Evolutionary conservation across 2,329 filamentous ascomycete genomes (phyloP).

Genomic region (Teratosphaeria pseudoeucalypti): DNA sequence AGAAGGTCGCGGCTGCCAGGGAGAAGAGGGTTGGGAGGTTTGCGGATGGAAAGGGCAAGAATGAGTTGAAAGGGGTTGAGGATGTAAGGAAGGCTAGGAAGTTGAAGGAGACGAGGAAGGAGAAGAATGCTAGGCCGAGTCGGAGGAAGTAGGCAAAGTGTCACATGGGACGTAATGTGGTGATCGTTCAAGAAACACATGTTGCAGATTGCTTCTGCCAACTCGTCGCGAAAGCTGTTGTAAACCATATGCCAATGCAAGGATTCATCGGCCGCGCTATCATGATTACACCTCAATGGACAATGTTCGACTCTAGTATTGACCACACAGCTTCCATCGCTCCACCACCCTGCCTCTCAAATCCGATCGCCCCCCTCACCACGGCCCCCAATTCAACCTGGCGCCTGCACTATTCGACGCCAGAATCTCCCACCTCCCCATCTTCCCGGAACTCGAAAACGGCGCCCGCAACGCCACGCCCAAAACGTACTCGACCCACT

Average conservation of each 20-base stretch:
- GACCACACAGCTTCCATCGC: no score
- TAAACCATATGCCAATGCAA: no score
- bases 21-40: conserved; percentile 71
- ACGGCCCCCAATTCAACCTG: conserved; percentile 20
- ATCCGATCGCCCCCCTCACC: conserved; percentile 8
- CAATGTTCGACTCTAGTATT: no score
- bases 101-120: conserved; percentile 62
- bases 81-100: conserved; percentile 78
- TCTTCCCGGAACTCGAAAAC: conserved; percentile 15
- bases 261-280: no score
- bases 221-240: no score
- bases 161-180: background rate
- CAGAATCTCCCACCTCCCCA: conserved; percentile 19
- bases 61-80: conserved; percentile 68
- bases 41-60: conserved; percentile 62
- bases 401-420: conserved; percentile 11
- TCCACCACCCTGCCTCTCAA: no score
- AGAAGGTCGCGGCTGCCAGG: conserved; percentile 75
- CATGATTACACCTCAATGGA: no score
- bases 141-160: background rate
- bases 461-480: conserved; percentile 13
- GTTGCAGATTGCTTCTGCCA: no score
- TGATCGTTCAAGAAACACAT: no score
- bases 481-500: conserved; percentile 22
- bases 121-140: conserved; percentile 76